A percentile compares a stretch with the other conserved stretches of the same genome.
These are phyloP conservation scores for Globisporangium parvum DNA, from an alignment of 352 stramenopile genomes.

Conservation along the genomic window DNA sequence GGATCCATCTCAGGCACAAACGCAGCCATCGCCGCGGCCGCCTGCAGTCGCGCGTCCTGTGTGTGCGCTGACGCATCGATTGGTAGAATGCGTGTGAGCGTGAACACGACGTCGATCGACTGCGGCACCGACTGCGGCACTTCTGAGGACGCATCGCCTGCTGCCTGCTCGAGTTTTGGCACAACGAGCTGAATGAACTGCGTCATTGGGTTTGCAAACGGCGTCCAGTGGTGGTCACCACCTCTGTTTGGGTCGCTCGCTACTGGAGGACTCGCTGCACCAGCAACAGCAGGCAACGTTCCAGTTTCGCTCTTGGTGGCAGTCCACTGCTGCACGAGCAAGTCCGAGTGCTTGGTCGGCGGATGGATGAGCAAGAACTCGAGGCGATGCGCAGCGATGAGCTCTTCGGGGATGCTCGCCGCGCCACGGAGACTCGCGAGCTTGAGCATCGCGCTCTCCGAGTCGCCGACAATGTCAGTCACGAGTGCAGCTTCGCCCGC, in stretches of 20 bases:
- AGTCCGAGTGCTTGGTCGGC: constrained; percentile 16
- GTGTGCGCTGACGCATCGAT: constrained; percentile 5
- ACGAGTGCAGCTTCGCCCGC: constrained; percentile 38
- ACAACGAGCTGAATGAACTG: constrained; percentile 34
- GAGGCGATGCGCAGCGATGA: constrained; percentile 12
- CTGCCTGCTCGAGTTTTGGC: constrained; percentile 11
- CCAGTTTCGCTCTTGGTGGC: constrained; percentile 11
- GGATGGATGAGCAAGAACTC: constrained; percentile 44
- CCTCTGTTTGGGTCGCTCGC: not conserved
- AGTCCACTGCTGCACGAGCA: constrained; percentile 22
- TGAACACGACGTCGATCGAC: constrained; percentile 26
- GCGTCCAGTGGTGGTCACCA: not conserved
- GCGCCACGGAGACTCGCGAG: constrained; percentile 22
- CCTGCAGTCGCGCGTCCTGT: constrained; percentile 9
- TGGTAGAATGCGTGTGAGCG: constrained; percentile 28
- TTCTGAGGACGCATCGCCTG: constrained; percentile 20
- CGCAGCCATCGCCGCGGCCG: constrained; percentile 7
- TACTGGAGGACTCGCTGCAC: not conserved
- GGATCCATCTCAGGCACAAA: constrained; percentile 28
- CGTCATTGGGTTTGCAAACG: constrained; percentile 32
- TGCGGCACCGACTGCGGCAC: constrained; percentile 1
- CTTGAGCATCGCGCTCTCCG: constrained; percentile 46
- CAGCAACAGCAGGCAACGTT: not conserved
- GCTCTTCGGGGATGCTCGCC: constrained; percentile 44
- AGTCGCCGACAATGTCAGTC: constrained; percentile 40